These are phyloP conservation scores for Grosmannia serpens DNA, from an alignment of 2,329 filamentous ascomycete species.

Conservation along the genomic window DNA sequence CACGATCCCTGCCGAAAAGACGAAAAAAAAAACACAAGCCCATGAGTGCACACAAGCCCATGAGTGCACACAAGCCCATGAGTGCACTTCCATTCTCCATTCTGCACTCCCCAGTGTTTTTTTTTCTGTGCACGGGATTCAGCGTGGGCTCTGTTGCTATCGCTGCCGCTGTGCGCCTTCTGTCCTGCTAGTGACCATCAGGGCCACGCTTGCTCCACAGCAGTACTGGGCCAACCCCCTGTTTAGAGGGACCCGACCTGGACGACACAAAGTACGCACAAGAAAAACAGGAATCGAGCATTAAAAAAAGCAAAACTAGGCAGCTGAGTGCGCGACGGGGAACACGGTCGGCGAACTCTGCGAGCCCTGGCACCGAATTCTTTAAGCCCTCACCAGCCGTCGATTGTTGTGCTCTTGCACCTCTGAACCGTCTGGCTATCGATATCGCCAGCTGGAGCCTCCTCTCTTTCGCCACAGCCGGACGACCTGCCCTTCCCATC, in stretches of 20 bases:
- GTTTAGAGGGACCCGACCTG: background rate
- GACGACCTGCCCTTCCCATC: no score
- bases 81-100: background rate
- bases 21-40: background rate
- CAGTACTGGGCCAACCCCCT: background rate
- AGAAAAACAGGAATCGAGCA: background rate
- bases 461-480: no score
- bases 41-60: background rate
- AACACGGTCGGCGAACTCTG: background rate
- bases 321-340: background rate
- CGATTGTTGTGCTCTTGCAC: background rate
- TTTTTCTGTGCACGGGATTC: background rate
- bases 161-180: background rate
- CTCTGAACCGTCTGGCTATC: background rate
- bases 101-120: background rate
- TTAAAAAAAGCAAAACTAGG: background rate
- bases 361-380: background rate
- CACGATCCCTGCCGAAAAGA: no score
- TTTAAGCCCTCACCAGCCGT: background rate
- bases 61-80: background rate
- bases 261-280: background rate
- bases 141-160: background rate
- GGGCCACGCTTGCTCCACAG: background rate
- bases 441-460: background rate
- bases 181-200: no score